Percentiles rank a stretch among this genome's conserved stretches.
These are phyloP conservation scores for Laburnicola sp. DNA, from an alignment of 2,329 filamentous ascomycete species.

Conservation along the genomic window DNA sequence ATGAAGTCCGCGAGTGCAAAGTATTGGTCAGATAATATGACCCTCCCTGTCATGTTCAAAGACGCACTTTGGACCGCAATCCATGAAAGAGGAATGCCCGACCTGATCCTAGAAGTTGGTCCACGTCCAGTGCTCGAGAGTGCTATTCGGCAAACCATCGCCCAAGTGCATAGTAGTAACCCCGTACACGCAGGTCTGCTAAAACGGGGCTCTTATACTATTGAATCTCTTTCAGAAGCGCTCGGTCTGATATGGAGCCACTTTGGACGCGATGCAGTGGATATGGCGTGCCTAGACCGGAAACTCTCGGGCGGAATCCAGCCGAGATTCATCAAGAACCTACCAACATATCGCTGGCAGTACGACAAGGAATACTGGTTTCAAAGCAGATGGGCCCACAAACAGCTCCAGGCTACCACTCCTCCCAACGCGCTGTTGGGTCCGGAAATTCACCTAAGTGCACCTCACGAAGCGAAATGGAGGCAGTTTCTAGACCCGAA, in stretches of 20 bases:
- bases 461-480: slow-evolving; percentile 15
- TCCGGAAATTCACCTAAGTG: neutral
- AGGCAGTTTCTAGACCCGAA: slow-evolving; percentile 13
- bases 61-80: slow-evolving; percentile 43
- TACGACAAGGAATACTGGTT: slow-evolving; percentile 24
- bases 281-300: slow-evolving; percentile 16
- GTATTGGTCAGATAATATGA: slow-evolving; percentile 55
- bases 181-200: slow-evolving; percentile 15
- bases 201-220: slow-evolving; percentile 20
- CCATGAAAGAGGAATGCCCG: slow-evolving; percentile 14
- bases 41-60: slow-evolving; percentile 49
- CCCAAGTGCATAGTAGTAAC: slow-evolving; percentile 3
- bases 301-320: neutral
- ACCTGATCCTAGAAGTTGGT: slow-evolving; percentile 50
- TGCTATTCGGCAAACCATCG: slow-evolving; percentile 5
- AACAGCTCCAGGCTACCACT: slow-evolving; percentile 3
- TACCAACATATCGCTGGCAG: slow-evolving; percentile 23
- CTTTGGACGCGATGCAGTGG: slow-evolving; percentile 26
- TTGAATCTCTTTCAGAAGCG: slow-evolving; percentile 20
- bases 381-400: slow-evolving; percentile 13
- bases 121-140: slow-evolving; percentile 50
- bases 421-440: slow-evolving; percentile 17
- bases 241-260: slow-evolving; percentile 16
- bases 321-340: slow-evolving; percentile 13
- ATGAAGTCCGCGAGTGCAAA: neutral